phyloP scores from a whole-genome alignment of 179 eudicot species.

The Silene vulgaris region DNA sequence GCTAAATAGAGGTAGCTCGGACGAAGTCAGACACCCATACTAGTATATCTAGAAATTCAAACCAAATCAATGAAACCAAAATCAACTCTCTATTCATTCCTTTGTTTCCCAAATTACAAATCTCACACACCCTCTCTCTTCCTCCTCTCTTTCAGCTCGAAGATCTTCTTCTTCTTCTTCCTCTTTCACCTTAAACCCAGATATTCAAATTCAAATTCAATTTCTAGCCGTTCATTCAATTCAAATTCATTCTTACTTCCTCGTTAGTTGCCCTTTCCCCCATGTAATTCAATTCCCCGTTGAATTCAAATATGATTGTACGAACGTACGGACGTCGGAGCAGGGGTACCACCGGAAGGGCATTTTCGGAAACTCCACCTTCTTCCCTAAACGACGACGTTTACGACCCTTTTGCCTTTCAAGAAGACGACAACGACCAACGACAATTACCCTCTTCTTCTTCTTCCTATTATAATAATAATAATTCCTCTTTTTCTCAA shows the following conservation, averaged over 20 bases:
- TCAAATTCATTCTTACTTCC: slow-evolving; percentile 16
- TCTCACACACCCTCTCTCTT: slow-evolving; percentile 6
- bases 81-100: no score
- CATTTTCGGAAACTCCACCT: slow-evolving; percentile 28
- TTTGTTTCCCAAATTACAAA: not conserved
- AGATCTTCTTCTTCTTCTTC: slow-evolving; percentile 25
- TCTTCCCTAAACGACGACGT: slow-evolving; percentile 36
- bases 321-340: slow-evolving; percentile 71
- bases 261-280: slow-evolving; percentile 14
- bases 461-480: not conserved
- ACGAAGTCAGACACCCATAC: no score
- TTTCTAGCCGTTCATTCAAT: slow-evolving; percentile 17
- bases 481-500: slow-evolving; percentile 31
- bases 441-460: slow-evolving; percentile 12
- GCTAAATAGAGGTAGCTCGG: no score
- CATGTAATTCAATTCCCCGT: not conserved
- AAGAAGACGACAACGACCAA: slow-evolving; percentile 18
- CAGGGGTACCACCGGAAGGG: slow-evolving; percentile 35
- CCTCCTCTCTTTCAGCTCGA: slow-evolving; percentile 18
- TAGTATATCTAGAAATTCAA: not conserved
- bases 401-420: slow-evolving; percentile 32
- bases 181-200: not conserved
- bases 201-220: not conserved
- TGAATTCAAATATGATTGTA: slow-evolving; percentile 48
- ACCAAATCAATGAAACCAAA: not conserved